These are phyloP conservation scores for Yamadazyma spencermartinsiae DNA, from an alignment of 1,139 yeast species.

Conservation along the genomic window DNA sequence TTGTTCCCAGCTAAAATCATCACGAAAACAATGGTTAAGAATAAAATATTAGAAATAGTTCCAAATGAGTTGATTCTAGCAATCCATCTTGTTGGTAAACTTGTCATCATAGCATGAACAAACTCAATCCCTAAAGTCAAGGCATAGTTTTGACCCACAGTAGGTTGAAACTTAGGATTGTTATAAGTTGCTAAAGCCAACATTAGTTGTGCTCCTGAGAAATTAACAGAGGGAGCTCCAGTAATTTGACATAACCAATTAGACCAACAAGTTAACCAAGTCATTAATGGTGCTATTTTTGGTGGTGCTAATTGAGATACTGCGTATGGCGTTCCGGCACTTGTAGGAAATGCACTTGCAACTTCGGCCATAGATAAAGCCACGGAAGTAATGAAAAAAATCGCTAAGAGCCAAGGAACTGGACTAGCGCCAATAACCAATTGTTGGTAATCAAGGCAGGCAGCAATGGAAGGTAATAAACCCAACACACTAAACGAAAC, in stretches of 20 bases:
- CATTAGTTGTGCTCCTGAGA: conserved; percentile 59
- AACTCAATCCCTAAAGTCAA: conserved; percentile 53
- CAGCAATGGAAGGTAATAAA: conserved; percentile 66
- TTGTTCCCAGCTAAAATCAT: conserved; percentile 56
- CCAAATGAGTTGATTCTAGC: conserved; percentile 56
- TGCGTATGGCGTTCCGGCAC: conserved; percentile 48
- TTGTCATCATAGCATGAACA: conserved; percentile 48
- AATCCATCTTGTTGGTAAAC: conserved; percentile 53
- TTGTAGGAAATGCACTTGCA: conserved; percentile 47
- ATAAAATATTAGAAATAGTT: conserved; percentile 50
- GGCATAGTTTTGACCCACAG: conserved; percentile 50
- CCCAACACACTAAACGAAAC: conserved; percentile 74
- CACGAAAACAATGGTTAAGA: conserved; percentile 54
- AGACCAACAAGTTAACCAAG: conserved; percentile 61
- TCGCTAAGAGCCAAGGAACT: conserved; percentile 54
- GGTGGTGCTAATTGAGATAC: conserved; percentile 54
- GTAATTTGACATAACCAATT: conserved; percentile 46
- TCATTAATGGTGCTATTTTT: conserved; percentile 49
- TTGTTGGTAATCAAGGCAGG: conserved; percentile 53
- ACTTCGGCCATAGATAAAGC: conserved; percentile 49
- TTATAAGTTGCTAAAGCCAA: conserved; percentile 48
- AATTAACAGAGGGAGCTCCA: conserved; percentile 61
- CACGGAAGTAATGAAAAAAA: conserved; percentile 48
- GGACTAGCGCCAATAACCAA: conserved; percentile 53
- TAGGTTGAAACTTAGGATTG: conserved; percentile 32